These are phyloP conservation scores for Moniliella sp. DNA, from an alignment of 1,284 basidiomycete species.

Conservation along the genomic window DNA sequence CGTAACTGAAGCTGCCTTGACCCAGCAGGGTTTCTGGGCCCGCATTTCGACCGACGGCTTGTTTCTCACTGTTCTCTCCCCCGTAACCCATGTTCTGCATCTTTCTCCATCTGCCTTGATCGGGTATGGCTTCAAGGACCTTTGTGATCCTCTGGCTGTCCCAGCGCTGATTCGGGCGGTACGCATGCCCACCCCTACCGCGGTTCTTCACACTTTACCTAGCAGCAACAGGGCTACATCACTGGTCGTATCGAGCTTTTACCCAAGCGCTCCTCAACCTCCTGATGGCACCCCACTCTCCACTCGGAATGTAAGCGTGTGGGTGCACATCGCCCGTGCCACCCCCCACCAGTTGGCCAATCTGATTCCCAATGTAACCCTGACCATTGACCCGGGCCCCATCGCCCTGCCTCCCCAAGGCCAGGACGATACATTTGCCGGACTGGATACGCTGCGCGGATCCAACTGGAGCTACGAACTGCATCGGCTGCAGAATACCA, in stretches of 20 bases:
- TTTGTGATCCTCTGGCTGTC: conserved; percentile 15
- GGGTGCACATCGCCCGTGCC: conserved; percentile 1
- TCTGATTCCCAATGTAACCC: too few species aligned
- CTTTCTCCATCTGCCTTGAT: conserved; percentile 8
- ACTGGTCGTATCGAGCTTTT: conserved; percentile 16
- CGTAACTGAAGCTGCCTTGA: conserved; percentile 7
- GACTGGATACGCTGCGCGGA: conserved; percentile 17
- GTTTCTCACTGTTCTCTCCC: conserved; percentile 13
- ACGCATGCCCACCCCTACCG: conserved; percentile 9
- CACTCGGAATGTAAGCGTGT: too few species aligned
- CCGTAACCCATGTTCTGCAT: conserved; percentile 10
- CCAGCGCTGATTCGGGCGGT: conserved; percentile 15
- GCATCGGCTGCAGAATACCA: conserved; percentile 25
- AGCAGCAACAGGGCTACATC: conserved; percentile 6
- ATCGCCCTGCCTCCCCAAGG: too few species aligned
- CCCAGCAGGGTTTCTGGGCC: conserved; percentile 16
- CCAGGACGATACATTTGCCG: too few species aligned
- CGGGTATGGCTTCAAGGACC: conserved; percentile 13
- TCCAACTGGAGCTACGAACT: conserved; percentile 24
- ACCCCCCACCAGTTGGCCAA: not conserved
- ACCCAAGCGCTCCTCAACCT: too few species aligned
- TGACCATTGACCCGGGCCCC: too few species aligned
- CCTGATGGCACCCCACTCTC: too few species aligned
- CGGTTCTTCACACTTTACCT: conserved; percentile 13
- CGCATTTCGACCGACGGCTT: conserved; percentile 21